These are phyloP conservation scores for Aspergillus phoenicis DNA, from an alignment of 2,329 filamentous ascomycete genomes.

Conservation along the genomic window DNA sequence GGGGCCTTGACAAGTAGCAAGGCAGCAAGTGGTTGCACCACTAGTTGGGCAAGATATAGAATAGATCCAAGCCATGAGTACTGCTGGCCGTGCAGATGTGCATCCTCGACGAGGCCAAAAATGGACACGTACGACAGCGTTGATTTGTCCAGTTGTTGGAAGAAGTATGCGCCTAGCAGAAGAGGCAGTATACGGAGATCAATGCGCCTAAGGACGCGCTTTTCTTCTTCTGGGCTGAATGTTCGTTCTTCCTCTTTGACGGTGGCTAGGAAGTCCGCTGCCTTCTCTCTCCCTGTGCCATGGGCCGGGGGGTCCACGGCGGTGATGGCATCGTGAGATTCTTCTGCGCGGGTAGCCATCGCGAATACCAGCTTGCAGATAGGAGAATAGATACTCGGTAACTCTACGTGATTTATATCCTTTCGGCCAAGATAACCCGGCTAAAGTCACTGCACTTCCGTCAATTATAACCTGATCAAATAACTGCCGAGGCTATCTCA, in stretches of 20 bases:
- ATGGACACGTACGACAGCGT: constrained; percentile 27
- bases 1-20: constrained; percentile 47
- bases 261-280: constrained; percentile 17
- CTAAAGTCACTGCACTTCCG: background rate
- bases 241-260: constrained; percentile 8
- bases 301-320: background rate
- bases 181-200: constrained; percentile 55
- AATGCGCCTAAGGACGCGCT: constrained; percentile 40
- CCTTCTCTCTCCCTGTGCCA: constrained; percentile 11
- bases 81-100: constrained; percentile 51
- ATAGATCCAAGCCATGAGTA: constrained; percentile 65
- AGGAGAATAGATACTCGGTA: background rate
- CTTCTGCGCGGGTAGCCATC: background rate
- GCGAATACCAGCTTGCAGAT: background rate
- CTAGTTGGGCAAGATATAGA: constrained; percentile 62
- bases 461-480: background rate
- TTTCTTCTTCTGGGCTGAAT: constrained; percentile 56
- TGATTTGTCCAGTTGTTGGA: constrained; percentile 58
- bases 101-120: constrained; percentile 50
- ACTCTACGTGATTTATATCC: background rate
- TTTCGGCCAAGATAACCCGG: background rate
- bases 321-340: constrained; percentile 15
- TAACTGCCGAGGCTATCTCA: background rate
- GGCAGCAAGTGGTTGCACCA: constrained; percentile 60
- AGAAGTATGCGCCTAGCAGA: constrained; percentile 59